Evolutionary conservation across 2,329 filamentous ascomycete species (phyloP).

Genomic region (Fusarium sp.): DNA sequence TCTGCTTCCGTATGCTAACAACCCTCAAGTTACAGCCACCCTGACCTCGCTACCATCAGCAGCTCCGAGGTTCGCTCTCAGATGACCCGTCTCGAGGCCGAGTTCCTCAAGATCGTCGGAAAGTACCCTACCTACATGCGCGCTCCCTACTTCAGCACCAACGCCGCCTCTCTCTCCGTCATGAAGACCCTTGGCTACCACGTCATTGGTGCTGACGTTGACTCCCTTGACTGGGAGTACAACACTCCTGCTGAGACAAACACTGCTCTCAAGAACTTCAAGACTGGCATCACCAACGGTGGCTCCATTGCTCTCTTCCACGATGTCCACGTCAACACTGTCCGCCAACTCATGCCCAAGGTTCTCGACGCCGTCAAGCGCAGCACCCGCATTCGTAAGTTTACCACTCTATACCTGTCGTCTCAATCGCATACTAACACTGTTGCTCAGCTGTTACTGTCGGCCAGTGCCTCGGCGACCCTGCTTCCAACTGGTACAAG

Average conservation of each 20-base stretch:
- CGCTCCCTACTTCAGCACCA: conserved; percentile 55
- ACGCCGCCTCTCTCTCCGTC: conserved; percentile 46
- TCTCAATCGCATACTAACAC: conserved; percentile 26
- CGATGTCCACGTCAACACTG: conserved; percentile 59
- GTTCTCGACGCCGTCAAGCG: conserved; percentile 26
- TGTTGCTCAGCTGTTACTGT: conserved; percentile 47
- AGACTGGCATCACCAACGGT: conserved; percentile 42
- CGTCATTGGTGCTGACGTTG: conserved; percentile 65
- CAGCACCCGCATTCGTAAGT: conserved; percentile 31
- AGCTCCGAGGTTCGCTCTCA: conserved; percentile 46
- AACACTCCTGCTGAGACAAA: conserved; percentile 37
- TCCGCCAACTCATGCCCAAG: conserved; percentile 36
- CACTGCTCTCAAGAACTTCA: conserved; percentile 46
- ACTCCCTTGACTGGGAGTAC: conserved; percentile 67
- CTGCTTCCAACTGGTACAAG: conserved; percentile 33
- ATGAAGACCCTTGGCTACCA: conserved; percentile 60
- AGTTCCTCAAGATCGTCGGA: conserved; percentile 51
- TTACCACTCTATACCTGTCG: too few relatives aligned
- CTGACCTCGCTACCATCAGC: conserved; percentile 50
- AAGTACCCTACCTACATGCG: conserved; percentile 54
- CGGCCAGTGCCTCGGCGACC: conserved; percentile 43
- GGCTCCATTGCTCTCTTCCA: conserved; percentile 62
- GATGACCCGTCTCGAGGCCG: conserved; percentile 54
- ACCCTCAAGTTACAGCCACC: conserved; percentile 56
- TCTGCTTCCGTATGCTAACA: conserved; percentile 15